Evolutionary conservation across 1,284 basidiomycete genomes (phyloP), one percentile per base, ranked within the genome.

Genomic region (Sporisorium scitamineum): DNA sequence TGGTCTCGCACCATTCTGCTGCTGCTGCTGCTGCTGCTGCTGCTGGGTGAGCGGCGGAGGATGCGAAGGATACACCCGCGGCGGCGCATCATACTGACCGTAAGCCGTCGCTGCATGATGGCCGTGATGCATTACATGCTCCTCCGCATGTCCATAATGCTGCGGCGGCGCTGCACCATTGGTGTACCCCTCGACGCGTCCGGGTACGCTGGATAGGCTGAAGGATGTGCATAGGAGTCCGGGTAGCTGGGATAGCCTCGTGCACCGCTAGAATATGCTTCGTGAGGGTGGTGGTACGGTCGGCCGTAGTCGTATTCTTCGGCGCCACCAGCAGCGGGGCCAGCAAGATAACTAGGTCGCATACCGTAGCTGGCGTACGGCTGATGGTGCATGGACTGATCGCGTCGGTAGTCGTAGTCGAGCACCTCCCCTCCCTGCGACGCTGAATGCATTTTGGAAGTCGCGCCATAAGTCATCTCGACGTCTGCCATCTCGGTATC

Each of bases 331-430:
- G n/a, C n/a, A n/a, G n/a, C n/a, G 6, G 14, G 8, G 18, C 32
- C 53, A 34, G 31, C 9, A 10, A 34, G 42, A 18, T 64, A 64
- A 55, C 54, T 57, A 3, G 61, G 61, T 2, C 54, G 61, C 50
- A 57, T 57, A 8, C 20, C 39, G 55, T 57, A 64, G 16, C 41
- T 20, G 10, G 18, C 24, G 14, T 58, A 44, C 41, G 54, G 29
- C n/a, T 54, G 32, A 8, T 37, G 51, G 8, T 45, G 59, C 41
- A 8, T n/a, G 14, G 5, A 26, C 18, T 56, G 34, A 1, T 45
- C 39, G 13, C 37, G 26, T 0, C 27, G 56, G 9, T 51, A 42
- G 26, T 57, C 55, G 41, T 54, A 54, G 18, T 53, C 52, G 18
- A n/a, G 20, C 31, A 52, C 14, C 31, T 53, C 52, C 18, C 27